Base-by-base conservation (phyloP, 192 early-diverging fungal genomes). In the Neocallimastix lanati region DNA sequence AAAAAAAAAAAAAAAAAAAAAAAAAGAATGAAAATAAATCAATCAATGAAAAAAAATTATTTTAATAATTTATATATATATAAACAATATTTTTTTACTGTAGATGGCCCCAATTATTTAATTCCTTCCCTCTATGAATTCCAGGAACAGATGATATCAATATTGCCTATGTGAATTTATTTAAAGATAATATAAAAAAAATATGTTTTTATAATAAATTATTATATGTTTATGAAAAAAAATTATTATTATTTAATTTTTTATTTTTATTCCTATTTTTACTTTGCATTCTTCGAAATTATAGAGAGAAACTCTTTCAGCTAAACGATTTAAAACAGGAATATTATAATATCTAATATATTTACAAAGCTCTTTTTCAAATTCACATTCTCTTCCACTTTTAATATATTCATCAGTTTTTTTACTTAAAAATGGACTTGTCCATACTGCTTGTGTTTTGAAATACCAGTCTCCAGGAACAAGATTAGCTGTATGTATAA, bases 401-500 rank as follows among this genome's bases (percentile, higher is more conserved):
- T 82, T 37, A 28, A 40, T 16, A 33, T 29, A 29, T 36, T 21
- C 58, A 12, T 29, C 13, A 50, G 28, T 77, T 88, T 89, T 84
- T 38, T 83, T 28, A 28, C 3, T n/a, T 78, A 84, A 76, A 9
- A 86, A 67, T 13, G 86, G 88, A 13, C 88, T 85, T 5, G 77
- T 82, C 84, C 90, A 92, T 21, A 87, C 80, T 25, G 82, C 90
- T 79, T 92, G 91, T 0, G 87, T 87, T 79, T 89, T 92, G 29
- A 88, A 89, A 85, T 86, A 83, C 90, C 90, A 92, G 82, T 92
- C 91, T 25, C 79, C 81, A 21, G 82, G 78, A 80, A 91, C 86
- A 82, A 91, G 83, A 77, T 92, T 92, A 18, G 91, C 91, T 2
- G 91, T 92, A 38, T 89, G 88, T 5, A 92, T 84, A 29, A 89